phyloP scores from a whole-genome alignment of 352 stramenopile genomes.

The Pythium apleroticum region DNA sequence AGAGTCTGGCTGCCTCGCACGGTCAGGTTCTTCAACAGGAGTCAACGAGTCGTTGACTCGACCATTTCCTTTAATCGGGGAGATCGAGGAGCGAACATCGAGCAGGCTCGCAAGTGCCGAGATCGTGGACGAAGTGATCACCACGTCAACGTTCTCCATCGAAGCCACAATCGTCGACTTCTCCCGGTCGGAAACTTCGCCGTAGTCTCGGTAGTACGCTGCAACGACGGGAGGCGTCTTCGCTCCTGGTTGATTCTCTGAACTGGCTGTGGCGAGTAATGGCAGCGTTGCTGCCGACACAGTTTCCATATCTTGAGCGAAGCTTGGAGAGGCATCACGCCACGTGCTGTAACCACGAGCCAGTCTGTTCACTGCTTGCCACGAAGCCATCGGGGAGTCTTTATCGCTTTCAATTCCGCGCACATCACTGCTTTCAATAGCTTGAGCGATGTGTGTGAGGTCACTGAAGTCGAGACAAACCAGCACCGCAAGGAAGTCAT shows the following conservation, averaged over 20 bases:
- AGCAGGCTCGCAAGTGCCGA: slow-evolving; percentile 7
- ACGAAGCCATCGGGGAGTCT: slow-evolving; percentile 18
- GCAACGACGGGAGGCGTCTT: slow-evolving; percentile 13
- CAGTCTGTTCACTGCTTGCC: slow-evolving; percentile 26
- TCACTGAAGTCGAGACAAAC: slow-evolving; percentile 23
- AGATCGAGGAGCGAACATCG: not conserved
- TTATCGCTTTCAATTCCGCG: not conserved
- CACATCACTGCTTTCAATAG: not conserved
- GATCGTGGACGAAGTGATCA: slow-evolving; percentile 17
- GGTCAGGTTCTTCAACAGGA: not conserved
- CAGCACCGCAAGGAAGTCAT: slow-evolving; percentile 21
- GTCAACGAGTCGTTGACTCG: not conserved
- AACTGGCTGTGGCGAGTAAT: slow-evolving; percentile 4
- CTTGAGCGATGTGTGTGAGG: slow-evolving; percentile 7
- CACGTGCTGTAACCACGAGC: slow-evolving; percentile 16
- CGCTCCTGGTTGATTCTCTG: not conserved
- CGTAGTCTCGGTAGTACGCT: slow-evolving; percentile 21
- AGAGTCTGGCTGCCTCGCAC: not conserved
- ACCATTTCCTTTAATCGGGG: not conserved
- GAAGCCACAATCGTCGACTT: slow-evolving; percentile 14
- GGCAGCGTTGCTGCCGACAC: slow-evolving; percentile 1
- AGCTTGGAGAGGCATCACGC: not conserved
- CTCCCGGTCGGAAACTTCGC: not conserved
- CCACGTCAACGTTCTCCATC: slow-evolving; percentile 21
- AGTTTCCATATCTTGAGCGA: not conserved